Conservation (phyloP, 1,284 basidiomycete genomes). For the Apiotrichum porosum region DNA sequence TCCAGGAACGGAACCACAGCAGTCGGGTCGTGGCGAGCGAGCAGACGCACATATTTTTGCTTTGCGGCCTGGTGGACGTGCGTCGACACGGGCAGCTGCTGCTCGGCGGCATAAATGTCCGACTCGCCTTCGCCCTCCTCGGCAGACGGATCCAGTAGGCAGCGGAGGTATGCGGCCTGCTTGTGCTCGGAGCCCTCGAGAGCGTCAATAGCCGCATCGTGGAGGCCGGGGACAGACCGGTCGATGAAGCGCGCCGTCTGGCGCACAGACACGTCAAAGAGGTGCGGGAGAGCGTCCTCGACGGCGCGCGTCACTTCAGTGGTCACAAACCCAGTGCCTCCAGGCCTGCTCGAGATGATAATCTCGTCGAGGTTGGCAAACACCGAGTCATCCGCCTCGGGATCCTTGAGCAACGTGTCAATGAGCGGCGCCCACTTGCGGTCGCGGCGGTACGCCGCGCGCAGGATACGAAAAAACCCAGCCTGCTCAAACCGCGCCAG, state of each 20-base stretch:
- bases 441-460: slow-evolving; percentile 71
- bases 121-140: slow-evolving; percentile 41
- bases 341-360: slow-evolving; percentile 32
- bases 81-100: slow-evolving; percentile 32
- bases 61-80: slow-evolving; percentile 56
- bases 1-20: slow-evolving; percentile 65
- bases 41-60: slow-evolving; percentile 63
- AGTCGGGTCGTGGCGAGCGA: slow-evolving; percentile 65
- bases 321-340: slow-evolving; percentile 1
- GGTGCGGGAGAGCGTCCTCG: slow-evolving; percentile 57
- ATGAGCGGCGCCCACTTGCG: slow-evolving; percentile 70
- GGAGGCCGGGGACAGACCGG: slow-evolving; percentile 60
- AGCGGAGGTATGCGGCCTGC: slow-evolving; percentile 72
- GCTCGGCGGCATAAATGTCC: slow-evolving; percentile 12
- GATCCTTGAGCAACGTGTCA: slow-evolving; percentile 70
- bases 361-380: slow-evolving; percentile 64
- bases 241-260: slow-evolving; percentile 73
- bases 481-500: slow-evolving; percentile 70
- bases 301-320: slow-evolving; percentile 57
- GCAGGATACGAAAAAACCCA: slow-evolving; percentile 84
- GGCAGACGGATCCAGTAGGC: slow-evolving; percentile 61
- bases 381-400: slow-evolving; percentile 57
- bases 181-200: slow-evolving; percentile 51
- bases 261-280: slow-evolving; percentile 61
- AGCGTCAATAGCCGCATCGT: slow-evolving; percentile 51